These are phyloP conservation scores for Fraxinus latifolia DNA, from an alignment of 305 asterid species.

Conservation along the genomic window DNA sequence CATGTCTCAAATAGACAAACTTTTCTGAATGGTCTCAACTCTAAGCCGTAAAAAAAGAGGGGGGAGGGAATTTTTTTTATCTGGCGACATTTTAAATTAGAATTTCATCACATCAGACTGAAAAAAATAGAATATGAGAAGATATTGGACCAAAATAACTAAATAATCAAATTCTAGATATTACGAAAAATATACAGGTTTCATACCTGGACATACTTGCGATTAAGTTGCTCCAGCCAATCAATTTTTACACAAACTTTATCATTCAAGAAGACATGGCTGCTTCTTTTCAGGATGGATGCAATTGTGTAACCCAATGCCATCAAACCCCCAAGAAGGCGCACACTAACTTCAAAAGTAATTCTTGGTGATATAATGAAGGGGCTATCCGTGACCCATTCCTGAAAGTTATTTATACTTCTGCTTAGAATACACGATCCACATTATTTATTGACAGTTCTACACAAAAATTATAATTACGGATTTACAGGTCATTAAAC, in stretches of 20 bases:
- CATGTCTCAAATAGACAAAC: neutral
- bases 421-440: slow-evolving; percentile 18
- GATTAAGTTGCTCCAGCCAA: slow-evolving; percentile 97
- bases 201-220: slow-evolving; percentile 83
- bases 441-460: neutral
- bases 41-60: slow-evolving; percentile 4
- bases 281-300: slow-evolving; percentile 88
- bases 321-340: slow-evolving; percentile 99
- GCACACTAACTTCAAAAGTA: slow-evolving; percentile 96
- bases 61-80: neutral
- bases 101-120: neutral
- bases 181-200: slow-evolving; percentile 13
- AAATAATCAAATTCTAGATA: slow-evolving; percentile 3
- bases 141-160: neutral
- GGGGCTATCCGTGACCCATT: slow-evolving; percentile 95
- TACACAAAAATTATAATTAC: neutral
- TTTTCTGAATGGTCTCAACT: slow-evolving; percentile 5
- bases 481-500: neutral
- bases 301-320: slow-evolving; percentile 96
- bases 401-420: slow-evolving; percentile 53
- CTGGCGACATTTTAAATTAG: slow-evolving; percentile 7
- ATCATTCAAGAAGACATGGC: slow-evolving; percentile 75
- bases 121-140: neutral
- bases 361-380: slow-evolving; percentile 96
- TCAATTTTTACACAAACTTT: slow-evolving; percentile 81